Evolutionary conservation across 306 rosid species (phyloP).

Genomic region (Cicer bijugum): DNA sequence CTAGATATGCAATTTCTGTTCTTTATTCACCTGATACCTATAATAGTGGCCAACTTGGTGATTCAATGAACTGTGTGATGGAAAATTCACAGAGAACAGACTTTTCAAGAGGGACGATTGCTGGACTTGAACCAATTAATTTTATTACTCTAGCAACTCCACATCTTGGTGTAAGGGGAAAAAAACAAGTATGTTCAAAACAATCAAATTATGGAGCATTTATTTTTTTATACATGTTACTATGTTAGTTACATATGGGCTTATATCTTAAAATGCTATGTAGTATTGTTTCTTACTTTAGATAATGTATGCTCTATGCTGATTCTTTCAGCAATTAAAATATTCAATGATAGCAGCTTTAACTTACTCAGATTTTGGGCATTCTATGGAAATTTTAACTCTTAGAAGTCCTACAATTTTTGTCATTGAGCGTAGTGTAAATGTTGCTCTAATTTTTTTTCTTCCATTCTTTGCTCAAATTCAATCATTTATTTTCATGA

Average conservation of each 20-base stretch:
- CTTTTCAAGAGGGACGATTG: constrained; percentile 65
- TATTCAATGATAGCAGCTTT: constrained; percentile 16
- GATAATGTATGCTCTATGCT: background rate
- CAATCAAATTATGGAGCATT: constrained; percentile 36
- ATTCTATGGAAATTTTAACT: background rate
- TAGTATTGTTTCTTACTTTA: background rate
- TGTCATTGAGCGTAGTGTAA: background rate
- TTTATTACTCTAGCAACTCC: constrained; percentile 96
- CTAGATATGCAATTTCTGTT: constrained; percentile 81
- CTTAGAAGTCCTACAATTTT: background rate
- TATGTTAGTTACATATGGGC: background rate
- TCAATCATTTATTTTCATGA: constrained; percentile 14
- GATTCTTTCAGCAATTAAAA: background rate
- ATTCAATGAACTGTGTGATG: constrained; percentile 35
- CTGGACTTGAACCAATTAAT: constrained; percentile 85
- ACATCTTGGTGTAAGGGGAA: constrained; percentile 95
- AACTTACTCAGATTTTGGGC: background rate
- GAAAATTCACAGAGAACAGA: constrained; percentile 48
- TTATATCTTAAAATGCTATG: background rate
- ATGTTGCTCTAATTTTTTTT: constrained; percentile 2
- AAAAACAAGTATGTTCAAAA: constrained; percentile 70
- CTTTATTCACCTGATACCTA: constrained; percentile 61
- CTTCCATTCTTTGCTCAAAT: background rate
- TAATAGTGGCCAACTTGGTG: constrained; percentile 44
- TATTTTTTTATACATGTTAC: background rate